Evolutionary conservation across 768 basidiomycete species (phyloP).

Genomic region (Symmetrospora coprosmae): DNA sequence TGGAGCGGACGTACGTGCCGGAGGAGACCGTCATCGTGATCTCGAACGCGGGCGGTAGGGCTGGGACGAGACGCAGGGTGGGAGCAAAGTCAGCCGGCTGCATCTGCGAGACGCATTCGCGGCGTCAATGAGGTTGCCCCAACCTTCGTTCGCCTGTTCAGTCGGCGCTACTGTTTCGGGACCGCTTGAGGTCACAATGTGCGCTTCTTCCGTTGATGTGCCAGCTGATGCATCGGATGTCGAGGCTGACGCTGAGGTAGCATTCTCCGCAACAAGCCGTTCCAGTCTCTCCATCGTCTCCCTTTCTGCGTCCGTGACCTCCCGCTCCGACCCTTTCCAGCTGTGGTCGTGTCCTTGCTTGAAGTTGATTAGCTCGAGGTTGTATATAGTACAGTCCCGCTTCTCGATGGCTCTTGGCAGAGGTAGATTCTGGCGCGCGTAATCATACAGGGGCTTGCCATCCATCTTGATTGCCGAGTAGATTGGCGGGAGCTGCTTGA

Average conservation of each 20-base stretch:
- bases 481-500: slow-evolving; percentile 86
- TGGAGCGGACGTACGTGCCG: slow-evolving; percentile 90
- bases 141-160: no score
- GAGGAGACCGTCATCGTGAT: slow-evolving; percentile 86
- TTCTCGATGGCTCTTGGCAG: slow-evolving; percentile 87
- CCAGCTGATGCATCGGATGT: background rate
- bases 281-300: slow-evolving; percentile 55
- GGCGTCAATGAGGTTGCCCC: no score
- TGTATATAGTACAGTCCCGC: slow-evolving; percentile 66
- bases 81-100: background rate
- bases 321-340: slow-evolving; percentile 62
- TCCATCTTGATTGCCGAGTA: slow-evolving; percentile 99
- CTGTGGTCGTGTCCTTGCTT: slow-evolving; percentile 50
- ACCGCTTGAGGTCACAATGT: no score
- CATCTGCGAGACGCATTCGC: no score
- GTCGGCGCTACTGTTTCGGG: no score
- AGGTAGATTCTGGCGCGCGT: slow-evolving; percentile 76
- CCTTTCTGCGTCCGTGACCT: slow-evolving; percentile 55
- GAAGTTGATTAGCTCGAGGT: slow-evolving; percentile 66
- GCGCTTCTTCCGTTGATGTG: background rate
- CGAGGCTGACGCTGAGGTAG: background rate
- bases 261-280: slow-evolving; percentile 34
- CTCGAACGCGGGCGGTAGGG: slow-evolving; percentile 58
- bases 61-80: background rate
- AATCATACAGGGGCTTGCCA: slow-evolving; percentile 85